Base-by-base conservation (phyloP, 2,329 filamentous ascomycete genomes). In the Chalaropsis ovoidea region DNA sequence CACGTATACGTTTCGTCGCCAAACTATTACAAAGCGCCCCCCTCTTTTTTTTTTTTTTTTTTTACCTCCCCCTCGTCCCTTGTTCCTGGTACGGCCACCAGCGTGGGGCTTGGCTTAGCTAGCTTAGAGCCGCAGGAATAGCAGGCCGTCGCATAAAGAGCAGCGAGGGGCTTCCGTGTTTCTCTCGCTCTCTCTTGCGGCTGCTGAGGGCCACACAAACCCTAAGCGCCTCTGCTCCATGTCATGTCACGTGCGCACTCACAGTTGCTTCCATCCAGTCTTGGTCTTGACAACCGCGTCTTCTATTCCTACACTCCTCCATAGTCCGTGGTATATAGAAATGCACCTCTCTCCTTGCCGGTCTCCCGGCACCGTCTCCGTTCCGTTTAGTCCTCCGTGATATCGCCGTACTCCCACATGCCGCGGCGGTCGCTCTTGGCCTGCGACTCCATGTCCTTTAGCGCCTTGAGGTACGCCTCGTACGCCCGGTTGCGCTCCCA, bases 361-460 rank as follows among this genome's bases (percentile, higher is more conserved):
- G 1, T 19, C 52, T 39, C 19, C 47, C 24, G 17, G 11, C 10
- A 39, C 8, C 35, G 19, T 24, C 22, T 7, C n/a, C 19, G 52
- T 15, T 54, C 31, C 42, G 17, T 45, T 75, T 85, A 91, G 73
- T 95, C 90, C 78, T 96, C 92, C 15, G 90, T 95, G 73, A 96
- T 81, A 75, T 97, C 94, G 70, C 94, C 94, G 76, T 97, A 99
- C 82, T 99, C 94, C 92, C 93, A 99, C 83, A 96, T 94, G 54
- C 94, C 94, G 70, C 85, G 80, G 69, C 91, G 84, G 66, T 86
- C 85, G 65, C 83, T 79, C 82, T 95, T 96, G 3, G 93, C 93
- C 75, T 87, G 81, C 43, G 82, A 80, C 79, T 95, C 87, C 63
- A 87, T 83, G 75, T 87, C 82, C 72, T 83, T 86, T 68, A 96